Base-by-base conservation (phyloP, 352 stramenopile genomes). In the Saprolegnia diclina region DNA sequence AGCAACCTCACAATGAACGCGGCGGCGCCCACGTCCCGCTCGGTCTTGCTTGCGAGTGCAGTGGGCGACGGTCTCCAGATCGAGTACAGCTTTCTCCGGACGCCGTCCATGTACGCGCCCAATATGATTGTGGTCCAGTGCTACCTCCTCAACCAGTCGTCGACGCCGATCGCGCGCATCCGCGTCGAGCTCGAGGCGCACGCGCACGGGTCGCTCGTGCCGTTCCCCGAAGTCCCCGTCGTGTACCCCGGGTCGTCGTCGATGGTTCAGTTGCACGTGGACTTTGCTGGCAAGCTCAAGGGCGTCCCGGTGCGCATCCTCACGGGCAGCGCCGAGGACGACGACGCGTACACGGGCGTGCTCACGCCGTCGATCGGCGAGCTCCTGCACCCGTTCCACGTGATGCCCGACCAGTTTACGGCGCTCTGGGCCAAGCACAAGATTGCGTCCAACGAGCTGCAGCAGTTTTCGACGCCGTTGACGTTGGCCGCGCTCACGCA, bases 201-300 rank as follows among this genome's bases (percentile, higher is more conserved):
- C 38, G 35, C 70, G 42, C 68, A 37, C 40, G 76, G 61, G 35
- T 70, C 83, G 37, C 78, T 96, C 26, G 74, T 93, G 45, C 77
- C 86, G 19, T 96, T 92, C 71, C 77, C 83, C 3, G 84, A 96
- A 68, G 80, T 96, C 21, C 81, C 89, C 11, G 80, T 95, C 11
- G 67, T 97, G 26, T 91, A 92, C 57, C 83, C 89, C 48, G 87
- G 88, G 11, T 87, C 77, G 13, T 83, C 78, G 18, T 85, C 79
- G 1, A 91, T 91, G 79, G 87, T 81, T 0, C 81, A 92, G 64
- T 64, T 97, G 57, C 83, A 94, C 50, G 82, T 95, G 38, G 80
- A 97, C 71, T 95, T 96, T 61, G 72, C 74, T 19, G 84, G 85
- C 13, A 76, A 77, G 26, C 69, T 94, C 0, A 87, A 95, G 56